phyloP scores from a whole-genome alignment of 2,329 filamentous ascomycete genomes.

The Paecilomyces formosus region DNA sequence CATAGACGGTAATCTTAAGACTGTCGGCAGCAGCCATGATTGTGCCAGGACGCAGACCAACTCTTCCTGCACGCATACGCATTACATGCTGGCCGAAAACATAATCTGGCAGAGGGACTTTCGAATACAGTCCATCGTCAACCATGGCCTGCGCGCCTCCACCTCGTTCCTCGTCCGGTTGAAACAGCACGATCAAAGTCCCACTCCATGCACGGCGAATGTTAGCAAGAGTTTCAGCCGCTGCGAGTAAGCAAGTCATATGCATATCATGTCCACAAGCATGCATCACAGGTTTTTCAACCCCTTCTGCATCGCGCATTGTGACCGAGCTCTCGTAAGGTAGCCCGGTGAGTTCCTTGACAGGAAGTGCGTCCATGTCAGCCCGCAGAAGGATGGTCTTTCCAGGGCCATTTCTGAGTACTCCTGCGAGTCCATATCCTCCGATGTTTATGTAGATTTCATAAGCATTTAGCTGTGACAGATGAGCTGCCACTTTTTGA shows the following conservation, averaged over 20 bases:
- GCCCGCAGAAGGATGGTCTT: constrained; percentile 41
- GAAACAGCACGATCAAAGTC: constrained; percentile 58
- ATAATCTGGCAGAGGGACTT: constrained; percentile 49
- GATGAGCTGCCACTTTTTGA: constrained; percentile 35
- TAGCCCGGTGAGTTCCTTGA: constrained; percentile 41
- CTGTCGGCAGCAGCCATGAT: constrained; percentile 40
- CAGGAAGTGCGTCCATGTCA: constrained; percentile 45
- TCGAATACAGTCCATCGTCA: constrained; percentile 48
- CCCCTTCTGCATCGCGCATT: constrained; percentile 41
- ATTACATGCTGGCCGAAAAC: constrained; percentile 53
- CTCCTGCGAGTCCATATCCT: constrained; percentile 37
- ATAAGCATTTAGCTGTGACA: constrained; percentile 25
- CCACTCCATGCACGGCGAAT: constrained; percentile 49
- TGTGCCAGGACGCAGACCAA: constrained; percentile 30
- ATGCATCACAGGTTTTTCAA: constrained; percentile 52
- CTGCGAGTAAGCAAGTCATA: constrained; percentile 49
- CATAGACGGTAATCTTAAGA: constrained; percentile 48
- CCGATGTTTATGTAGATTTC: constrained; percentile 40
- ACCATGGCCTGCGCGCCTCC: constrained; percentile 58
- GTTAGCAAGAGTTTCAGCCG: constrained; percentile 43
- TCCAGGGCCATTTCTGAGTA: constrained; percentile 36
- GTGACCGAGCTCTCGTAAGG: constrained; percentile 40
- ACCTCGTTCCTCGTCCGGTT: constrained; percentile 60
- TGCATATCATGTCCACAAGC: constrained; percentile 58
- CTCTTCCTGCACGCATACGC: constrained; percentile 31